Percentiles rank a stretch among this genome's conserved stretches.
These are phyloP conservation scores for Ophiocordyceps camponoti-leonardi DNA, from an alignment of 2,329 filamentous ascomycete genomes.

Conservation along the genomic window DNA sequence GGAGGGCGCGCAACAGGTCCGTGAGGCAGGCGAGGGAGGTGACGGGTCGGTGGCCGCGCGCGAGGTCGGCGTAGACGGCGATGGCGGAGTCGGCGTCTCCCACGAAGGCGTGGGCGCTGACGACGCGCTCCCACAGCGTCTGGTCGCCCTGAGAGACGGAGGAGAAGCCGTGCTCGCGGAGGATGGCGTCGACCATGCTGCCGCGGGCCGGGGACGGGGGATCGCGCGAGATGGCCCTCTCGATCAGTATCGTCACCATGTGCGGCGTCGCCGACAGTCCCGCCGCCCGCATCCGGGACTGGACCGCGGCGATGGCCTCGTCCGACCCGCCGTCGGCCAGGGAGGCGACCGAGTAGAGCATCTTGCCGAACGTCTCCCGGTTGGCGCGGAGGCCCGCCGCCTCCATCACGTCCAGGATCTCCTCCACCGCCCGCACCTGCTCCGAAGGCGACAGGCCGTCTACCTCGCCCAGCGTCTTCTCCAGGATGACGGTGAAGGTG, in stretches of 20 bases:
- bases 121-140: conserved; percentile 52
- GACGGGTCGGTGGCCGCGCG: conserved; percentile 17
- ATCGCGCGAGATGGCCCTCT: conserved; percentile 42
- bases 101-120: conserved; percentile 45
- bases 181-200: conserved; percentile 38
- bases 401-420: conserved; percentile 40
- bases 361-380: conserved; percentile 47
- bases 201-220: conserved; percentile 48
- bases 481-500: conserved; percentile 59
- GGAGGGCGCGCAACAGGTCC: conserved; percentile 21
- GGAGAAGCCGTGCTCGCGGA: conserved; percentile 34
- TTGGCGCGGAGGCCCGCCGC: conserved; percentile 39
- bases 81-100: conserved; percentile 33
- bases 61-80: conserved; percentile 27
- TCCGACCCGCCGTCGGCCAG: conserved; percentile 20
- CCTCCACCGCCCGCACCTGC: conserved; percentile 33
- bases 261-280: conserved; percentile 39
- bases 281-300: conserved; percentile 40
- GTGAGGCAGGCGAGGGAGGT: conserved; percentile 25
- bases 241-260: conserved; percentile 59
- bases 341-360: conserved; percentile 36
- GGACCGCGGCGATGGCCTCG: conserved; percentile 38
- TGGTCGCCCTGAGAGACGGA: conserved; percentile 27
- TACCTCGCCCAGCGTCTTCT: conserved; percentile 32
- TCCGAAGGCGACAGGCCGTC: conserved; percentile 22